Conservation (phyloP, 2,329 filamentous ascomycete species). For the Calonectria crousiana region DNA sequence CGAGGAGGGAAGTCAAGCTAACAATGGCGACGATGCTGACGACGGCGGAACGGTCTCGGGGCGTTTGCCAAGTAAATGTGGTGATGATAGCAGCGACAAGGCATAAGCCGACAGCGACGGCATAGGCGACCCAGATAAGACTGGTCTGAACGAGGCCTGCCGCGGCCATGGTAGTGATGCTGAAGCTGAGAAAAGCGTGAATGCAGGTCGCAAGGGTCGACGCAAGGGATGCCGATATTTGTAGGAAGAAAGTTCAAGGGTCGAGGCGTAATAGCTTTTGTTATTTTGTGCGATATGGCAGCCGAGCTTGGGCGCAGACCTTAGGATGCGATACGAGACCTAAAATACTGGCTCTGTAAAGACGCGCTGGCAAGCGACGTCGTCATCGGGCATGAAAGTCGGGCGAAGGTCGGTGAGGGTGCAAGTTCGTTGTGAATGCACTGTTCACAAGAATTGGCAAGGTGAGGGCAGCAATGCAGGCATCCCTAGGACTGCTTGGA, state of each 20-base stretch:
- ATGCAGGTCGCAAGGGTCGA: not conserved
- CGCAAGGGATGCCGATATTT: slow-evolving; percentile 1
- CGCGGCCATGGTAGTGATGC: slow-evolving; percentile 50
- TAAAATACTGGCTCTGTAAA: not conserved
- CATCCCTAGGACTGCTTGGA: slow-evolving; percentile 12
- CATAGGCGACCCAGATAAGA: slow-evolving; percentile 96
- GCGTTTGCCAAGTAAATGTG: slow-evolving; percentile 91
- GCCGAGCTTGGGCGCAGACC: slow-evolving; percentile 6
- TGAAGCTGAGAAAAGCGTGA: not conserved
- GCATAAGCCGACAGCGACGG: slow-evolving; percentile 81
- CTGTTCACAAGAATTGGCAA: slow-evolving; percentile 16
- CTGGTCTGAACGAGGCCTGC: slow-evolving; percentile 82
- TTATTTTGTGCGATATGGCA: slow-evolving; percentile 16
- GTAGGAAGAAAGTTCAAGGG: not conserved
- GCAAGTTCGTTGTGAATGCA: not conserved
- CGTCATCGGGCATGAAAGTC: not conserved
- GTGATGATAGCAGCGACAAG: slow-evolving; percentile 85
- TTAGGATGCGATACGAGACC: not conserved
- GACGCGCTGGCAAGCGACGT: slow-evolving; percentile 11
- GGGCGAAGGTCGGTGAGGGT: not conserved
- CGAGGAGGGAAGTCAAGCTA: slow-evolving; percentile 87
- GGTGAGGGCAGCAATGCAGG: slow-evolving; percentile 28
- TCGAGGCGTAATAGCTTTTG: not conserved
- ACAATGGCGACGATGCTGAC: slow-evolving; percentile 89
- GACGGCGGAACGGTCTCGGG: slow-evolving; percentile 84